phyloP scores from a whole-genome alignment of 371 early-diverging fungal genomes.

The Lichtheimia corymbifera region DNA sequence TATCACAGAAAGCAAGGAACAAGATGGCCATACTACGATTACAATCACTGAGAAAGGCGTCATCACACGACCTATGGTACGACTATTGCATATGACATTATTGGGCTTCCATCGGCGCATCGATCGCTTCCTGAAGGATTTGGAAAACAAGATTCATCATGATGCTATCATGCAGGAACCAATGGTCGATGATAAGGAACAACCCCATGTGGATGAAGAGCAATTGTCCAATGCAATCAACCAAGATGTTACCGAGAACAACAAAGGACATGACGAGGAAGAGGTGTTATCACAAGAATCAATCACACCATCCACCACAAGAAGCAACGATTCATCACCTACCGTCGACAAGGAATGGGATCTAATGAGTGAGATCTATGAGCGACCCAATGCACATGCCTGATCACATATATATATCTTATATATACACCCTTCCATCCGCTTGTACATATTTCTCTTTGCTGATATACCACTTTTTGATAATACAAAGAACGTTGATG shows the following conservation, averaged over 20 bases:
- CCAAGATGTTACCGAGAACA: not conserved
- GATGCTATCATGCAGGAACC: constrained; percentile 5
- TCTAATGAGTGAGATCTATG: constrained; percentile 41
- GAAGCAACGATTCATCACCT: constrained; percentile 14
- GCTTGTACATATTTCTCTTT: too few species aligned
- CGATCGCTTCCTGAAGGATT: constrained; percentile 44
- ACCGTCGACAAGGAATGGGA: constrained; percentile 39
- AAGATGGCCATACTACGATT: constrained; percentile 17
- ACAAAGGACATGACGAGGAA: constrained; percentile 8
- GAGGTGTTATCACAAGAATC: not conserved
- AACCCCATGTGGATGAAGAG: too few species aligned
- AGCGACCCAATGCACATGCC: constrained; percentile 14
- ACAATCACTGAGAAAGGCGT: constrained; percentile 42
- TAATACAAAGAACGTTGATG: too few species aligned
- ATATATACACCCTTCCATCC: too few species aligned
- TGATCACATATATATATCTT: too few species aligned
- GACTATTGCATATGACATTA: constrained; percentile 29
- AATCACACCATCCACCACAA: not conserved
- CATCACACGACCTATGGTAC: constrained; percentile 39
- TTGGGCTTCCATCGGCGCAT: constrained; percentile 43
- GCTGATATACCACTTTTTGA: too few species aligned
- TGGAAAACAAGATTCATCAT: constrained; percentile 25
- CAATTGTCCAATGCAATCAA: too few species aligned
- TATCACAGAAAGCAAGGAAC: constrained; percentile 3
- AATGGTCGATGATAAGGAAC: not conserved